These are phyloP conservation scores for Glomus cerebriforme DNA, from an alignment of 192 early-diverging fungal genomes.

Conservation along the genomic window DNA sequence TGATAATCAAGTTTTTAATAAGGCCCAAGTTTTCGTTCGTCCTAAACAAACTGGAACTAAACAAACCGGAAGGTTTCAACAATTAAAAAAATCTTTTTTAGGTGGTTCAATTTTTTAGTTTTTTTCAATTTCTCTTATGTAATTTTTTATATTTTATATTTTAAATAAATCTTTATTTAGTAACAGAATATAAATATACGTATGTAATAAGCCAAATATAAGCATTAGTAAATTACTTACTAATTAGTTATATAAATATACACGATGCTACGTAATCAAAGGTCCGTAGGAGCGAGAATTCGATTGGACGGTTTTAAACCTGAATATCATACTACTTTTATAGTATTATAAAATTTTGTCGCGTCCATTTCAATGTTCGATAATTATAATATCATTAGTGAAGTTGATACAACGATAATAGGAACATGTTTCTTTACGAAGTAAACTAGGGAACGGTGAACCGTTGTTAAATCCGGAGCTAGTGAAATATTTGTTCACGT, in stretches of 20 bases:
- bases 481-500: too few relatives aligned
- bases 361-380: constrained; percentile 15
- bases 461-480: too few relatives aligned
- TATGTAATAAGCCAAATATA: too few relatives aligned
- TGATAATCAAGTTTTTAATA: background rate
- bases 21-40: background rate
- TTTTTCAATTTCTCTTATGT: too few relatives aligned
- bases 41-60: background rate
- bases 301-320: constrained; percentile 4
- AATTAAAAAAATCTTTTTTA: background rate
- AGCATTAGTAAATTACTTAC: too few relatives aligned
- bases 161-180: too few relatives aligned
- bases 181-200: too few relatives aligned
- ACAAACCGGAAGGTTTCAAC: background rate
- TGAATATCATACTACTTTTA: background rate
- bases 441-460: constrained; percentile 53
- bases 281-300: constrained; percentile 16
- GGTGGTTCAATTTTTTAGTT: too few relatives aligned
- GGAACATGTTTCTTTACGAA: constrained; percentile 49
- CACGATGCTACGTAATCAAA: too few relatives aligned
- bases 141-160: too few relatives aligned
- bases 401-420: constrained; percentile 51
- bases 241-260: too few relatives aligned
- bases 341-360: background rate
- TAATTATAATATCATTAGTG: constrained; percentile 39